Base-by-base conservation (phyloP, 371 early-diverging fungal species). In the Mortierella sp. region DNA sequence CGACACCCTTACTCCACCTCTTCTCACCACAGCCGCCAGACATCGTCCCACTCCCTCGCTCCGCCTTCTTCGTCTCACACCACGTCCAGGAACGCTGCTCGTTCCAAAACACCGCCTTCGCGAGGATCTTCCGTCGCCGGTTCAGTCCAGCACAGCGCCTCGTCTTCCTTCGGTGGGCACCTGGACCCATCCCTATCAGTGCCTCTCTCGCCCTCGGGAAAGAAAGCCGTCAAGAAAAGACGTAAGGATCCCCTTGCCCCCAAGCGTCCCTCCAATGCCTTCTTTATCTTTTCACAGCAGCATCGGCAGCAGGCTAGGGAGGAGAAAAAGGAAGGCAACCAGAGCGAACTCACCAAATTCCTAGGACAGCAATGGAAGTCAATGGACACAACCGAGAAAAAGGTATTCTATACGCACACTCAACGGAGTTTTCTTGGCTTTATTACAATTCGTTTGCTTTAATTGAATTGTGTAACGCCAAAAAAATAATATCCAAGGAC, bases 261-360 rank as follows among this genome's bases (percentile, higher is more conserved):
- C 52, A 92, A 92, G 88, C 92, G 94, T 0, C 93, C 94, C n/a
- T 93, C 93, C 68, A 94, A 94, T 78, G 94, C 93, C 9, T 94
- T 93, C 79, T 93, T 94, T 70, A 75, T 93, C 34, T 94, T 90
- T 77, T 94, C 92, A 87, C 92, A 93, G 42, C 74, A 92, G 72
- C 89, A 91, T 75, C 91, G 94, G 34, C 92, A 93, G 70, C 91
- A 92, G 84, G 89, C 94, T 42, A 92, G 92, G 80, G 92, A 91
- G 76, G 91, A 94, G 73, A 84, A 91, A 73, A 92, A 91, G 50
- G 89, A 91, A 75, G 91, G 91, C 68, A 91, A 88, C 77, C 86
- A 91, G 71, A 90, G 91, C 60, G 92, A 92, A 72, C 90, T 92
- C 55, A 92, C 92, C 54, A 90, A 87, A 74, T 84, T 92, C 45